A percentile compares a stretch with the other conserved stretches of the same genome.
phyloP scores from a whole-genome alignment of 148 eudicot genomes.

The Persicaria maculosa region DNA sequence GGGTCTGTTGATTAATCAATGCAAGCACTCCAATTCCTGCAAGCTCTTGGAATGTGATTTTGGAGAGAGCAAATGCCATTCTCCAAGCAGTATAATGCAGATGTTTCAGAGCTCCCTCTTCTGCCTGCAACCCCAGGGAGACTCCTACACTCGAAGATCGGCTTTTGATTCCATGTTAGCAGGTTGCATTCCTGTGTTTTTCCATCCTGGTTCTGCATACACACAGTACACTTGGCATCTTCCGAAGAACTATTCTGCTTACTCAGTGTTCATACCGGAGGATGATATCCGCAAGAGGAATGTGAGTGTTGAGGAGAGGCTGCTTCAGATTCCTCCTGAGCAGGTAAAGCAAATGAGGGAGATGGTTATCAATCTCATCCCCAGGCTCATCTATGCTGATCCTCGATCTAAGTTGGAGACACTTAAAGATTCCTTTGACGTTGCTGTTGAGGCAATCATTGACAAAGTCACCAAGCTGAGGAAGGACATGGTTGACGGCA shows the following conservation, averaged over 20 bases:
- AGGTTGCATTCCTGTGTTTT: slow-evolving; percentile 96
- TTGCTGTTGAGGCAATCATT: slow-evolving; percentile 71
- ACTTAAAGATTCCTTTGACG: slow-evolving; percentile 75
- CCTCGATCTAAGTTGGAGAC: slow-evolving; percentile 87
- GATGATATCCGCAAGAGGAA: slow-evolving; percentile 53
- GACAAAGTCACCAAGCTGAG: slow-evolving; percentile 71
- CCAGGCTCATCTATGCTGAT: slow-evolving; percentile 78
- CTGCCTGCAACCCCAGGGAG: slow-evolving; percentile 96
- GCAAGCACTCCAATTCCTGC: slow-evolving; percentile 48
- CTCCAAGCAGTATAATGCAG: slow-evolving; percentile 81
- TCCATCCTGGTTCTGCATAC: slow-evolving; percentile 87
- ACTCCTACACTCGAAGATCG: slow-evolving; percentile 94
- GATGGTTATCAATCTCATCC: slow-evolving; percentile 70
- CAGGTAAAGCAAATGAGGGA: slow-evolving; percentile 77
- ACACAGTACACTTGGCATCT: slow-evolving; percentile 93
- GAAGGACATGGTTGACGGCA: slow-evolving; percentile 61
- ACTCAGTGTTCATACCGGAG: slow-evolving; percentile 84
- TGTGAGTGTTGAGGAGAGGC: slow-evolving; percentile 61
- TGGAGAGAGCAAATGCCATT: slow-evolving; percentile 80
- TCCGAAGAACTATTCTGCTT: slow-evolving; percentile 61
- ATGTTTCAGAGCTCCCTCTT: slow-evolving; percentile 94
- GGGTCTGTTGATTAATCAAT: slow-evolving; percentile 70
- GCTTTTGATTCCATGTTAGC: slow-evolving; percentile 93
- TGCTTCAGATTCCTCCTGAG: slow-evolving; percentile 46
- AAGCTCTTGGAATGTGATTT: slow-evolving; percentile 74